These are phyloP conservation scores for Physcomitrium patens DNA, from an alignment of 225 moss, liverwort and hornwort species.

Conservation along the genomic window DNA sequence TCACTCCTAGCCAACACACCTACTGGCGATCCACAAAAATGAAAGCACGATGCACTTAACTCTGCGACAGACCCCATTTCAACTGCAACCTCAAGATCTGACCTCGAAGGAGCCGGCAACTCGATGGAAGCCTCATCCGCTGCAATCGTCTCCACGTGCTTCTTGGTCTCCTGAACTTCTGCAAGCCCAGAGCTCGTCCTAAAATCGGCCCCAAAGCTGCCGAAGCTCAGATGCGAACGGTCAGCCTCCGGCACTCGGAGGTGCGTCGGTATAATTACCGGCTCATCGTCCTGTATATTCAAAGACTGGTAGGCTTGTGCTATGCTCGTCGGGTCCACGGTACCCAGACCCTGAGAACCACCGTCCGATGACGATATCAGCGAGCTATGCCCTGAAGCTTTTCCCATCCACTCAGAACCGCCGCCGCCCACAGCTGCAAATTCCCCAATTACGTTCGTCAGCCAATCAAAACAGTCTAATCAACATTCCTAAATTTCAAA, in stretches of 20 bases:
- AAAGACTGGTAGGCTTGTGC: constrained; percentile 65
- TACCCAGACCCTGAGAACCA: constrained; percentile 39
- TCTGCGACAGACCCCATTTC: not conserved
- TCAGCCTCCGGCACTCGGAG: constrained; percentile 93
- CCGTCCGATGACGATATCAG: constrained; percentile 42
- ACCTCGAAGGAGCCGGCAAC: constrained; percentile 40
- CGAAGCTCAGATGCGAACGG: constrained; percentile 85
- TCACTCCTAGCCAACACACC: not conserved
- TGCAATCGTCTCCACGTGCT: constrained; percentile 42
- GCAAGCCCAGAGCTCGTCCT: constrained; percentile 64
- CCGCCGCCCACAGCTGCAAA: constrained; percentile 40
- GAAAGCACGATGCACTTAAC: not conserved
- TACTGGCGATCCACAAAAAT: not conserved
- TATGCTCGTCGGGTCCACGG: constrained; percentile 57
- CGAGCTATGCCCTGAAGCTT: constrained; percentile 48
- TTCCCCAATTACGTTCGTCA: not conserved
- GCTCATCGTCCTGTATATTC: constrained; percentile 73
- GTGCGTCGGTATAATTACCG: constrained; percentile 90
- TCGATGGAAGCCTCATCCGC: constrained; percentile 37
- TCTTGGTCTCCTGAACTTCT: constrained; percentile 52
- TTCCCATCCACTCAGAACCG: constrained; percentile 82
- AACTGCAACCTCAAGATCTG: not conserved
- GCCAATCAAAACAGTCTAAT: not conserved
- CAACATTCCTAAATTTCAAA: not conserved
- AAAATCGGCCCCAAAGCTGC: constrained; percentile 80